These are phyloP conservation scores for Lolium rigidum DNA, from an alignment of 176 grass and related monocot genomes.

Conservation along the genomic window DNA sequence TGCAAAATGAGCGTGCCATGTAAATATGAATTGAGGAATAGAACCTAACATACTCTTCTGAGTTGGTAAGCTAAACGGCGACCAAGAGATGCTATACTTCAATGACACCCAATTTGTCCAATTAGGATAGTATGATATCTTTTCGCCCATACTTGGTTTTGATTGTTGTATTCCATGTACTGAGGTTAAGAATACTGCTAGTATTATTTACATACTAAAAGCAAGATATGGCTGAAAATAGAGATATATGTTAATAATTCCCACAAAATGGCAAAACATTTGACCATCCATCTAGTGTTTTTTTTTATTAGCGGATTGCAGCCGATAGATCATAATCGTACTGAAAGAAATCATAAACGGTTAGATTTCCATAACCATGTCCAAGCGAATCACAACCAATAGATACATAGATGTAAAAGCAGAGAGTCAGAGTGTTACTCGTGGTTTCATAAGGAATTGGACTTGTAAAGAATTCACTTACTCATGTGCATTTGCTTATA, in stretches of 20 bases:
- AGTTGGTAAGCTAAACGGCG: neutral
- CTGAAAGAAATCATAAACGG: neutral
- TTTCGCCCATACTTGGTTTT: neutral
- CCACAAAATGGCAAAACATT: neutral
- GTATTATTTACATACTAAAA: neutral
- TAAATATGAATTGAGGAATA: neutral
- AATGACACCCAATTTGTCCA: neutral
- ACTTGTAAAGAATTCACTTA: neutral
- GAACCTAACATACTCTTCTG: neutral
- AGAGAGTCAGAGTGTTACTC: neutral
- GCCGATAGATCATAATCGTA: neutral
- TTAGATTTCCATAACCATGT: neutral
- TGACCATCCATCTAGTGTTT: neutral
- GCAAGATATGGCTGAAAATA: neutral
- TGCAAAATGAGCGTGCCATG: neutral
- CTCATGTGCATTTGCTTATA: neutral
- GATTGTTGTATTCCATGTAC: neutral
- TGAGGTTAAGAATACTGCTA: neutral
- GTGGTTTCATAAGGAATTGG: slow-evolving; percentile 10
- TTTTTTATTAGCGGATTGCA: neutral
- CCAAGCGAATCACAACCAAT: neutral
- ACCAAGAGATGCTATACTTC: slow-evolving; percentile 11
- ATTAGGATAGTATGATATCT: neutral
- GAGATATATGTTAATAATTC: neutral
- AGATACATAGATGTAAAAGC: neutral